Evolutionary conservation across 495 filamentous ascomycete species (phyloP).

Genomic region (Neurospora cerealis): DNA sequence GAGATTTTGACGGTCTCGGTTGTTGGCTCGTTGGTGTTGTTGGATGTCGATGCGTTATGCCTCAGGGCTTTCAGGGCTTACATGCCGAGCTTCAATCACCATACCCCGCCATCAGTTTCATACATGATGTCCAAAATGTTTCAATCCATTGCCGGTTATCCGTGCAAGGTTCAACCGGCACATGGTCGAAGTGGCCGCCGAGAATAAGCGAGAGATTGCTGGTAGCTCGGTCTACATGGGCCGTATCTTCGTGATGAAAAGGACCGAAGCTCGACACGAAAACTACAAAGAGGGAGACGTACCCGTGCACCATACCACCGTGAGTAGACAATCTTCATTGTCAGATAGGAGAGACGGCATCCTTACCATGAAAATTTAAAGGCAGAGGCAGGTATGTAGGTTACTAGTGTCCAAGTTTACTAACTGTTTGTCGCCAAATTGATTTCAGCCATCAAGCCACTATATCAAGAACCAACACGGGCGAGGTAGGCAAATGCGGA

Average conservation of each 20-base stretch:
- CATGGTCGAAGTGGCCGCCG: background rate
- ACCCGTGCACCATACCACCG: background rate
- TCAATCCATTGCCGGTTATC: background rate
- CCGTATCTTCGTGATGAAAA: background rate
- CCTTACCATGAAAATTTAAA: background rate
- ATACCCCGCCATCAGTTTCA: background rate
- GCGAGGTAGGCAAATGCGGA: background rate
- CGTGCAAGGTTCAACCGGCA: background rate
- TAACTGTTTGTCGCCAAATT: background rate
- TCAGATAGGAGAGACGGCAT: background rate
- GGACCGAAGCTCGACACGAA: background rate
- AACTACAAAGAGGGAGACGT: background rate
- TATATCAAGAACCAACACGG: background rate
- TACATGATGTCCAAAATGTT: background rate
- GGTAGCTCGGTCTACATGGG: background rate
- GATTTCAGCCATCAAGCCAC: background rate
- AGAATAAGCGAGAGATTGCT: background rate
- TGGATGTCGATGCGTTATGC: background rate
- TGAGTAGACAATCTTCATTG: background rate
- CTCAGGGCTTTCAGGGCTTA: background rate
- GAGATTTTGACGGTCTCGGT: background rate
- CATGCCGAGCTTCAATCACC: background rate
- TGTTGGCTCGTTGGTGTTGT: background rate
- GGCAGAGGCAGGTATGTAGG: background rate
- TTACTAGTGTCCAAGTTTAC: background rate